Base-by-base conservation (phyloP, 768 basidiomycete species). In the Trametes maxima region DNA sequence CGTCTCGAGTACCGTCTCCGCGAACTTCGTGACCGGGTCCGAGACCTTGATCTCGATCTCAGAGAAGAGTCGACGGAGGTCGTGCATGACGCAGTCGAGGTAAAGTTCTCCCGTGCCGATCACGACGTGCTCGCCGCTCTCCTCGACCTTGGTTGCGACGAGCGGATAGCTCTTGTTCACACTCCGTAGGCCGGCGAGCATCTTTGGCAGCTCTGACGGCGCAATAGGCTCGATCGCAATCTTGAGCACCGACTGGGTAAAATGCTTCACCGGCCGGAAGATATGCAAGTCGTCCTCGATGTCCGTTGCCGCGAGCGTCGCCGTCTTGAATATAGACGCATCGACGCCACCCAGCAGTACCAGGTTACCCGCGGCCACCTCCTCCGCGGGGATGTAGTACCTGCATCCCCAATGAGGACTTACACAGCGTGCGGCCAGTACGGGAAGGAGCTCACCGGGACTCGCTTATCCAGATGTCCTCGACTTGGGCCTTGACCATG, bases 21-120 rank as follows among this genome's bases (percentile, higher is more conserved):
- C 92, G 78, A 99, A 99, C 72, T 94, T 94, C 16, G 95, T 96
- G 40, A 98, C 95, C 1, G 97, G 97, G 78, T 99, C 97, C 22
- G 96, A 98, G 14, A 98, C 95, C 80, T 99, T 99, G 82, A 99
- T 98, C 81, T 99, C 97, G 67, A 98, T 97, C 79, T 99, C 97
- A 33, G 95, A 88, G 77, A 96, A 99, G 62, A 98, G 71, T 62
- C 83, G 85, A 63, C 97, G 82, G 52, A 99, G 77, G 75, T 99
- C 97, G 70, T 99, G 96, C 88, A 99, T 88, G 46, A 96, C 91
- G 65, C 90, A 96, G 72, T 99, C 97, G 68, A 99, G 80, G 76
- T 96, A 98, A 52, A 99, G 78, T 72, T 99, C 97, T 51, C 97
- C 97, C 1, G 97, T 98, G 54, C 97, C 97, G 64, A 98, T 87